These are phyloP conservation scores for Dendrostoma leiphaemia DNA, from an alignment of 2,329 filamentous ascomycete species.

Conservation along the genomic window DNA sequence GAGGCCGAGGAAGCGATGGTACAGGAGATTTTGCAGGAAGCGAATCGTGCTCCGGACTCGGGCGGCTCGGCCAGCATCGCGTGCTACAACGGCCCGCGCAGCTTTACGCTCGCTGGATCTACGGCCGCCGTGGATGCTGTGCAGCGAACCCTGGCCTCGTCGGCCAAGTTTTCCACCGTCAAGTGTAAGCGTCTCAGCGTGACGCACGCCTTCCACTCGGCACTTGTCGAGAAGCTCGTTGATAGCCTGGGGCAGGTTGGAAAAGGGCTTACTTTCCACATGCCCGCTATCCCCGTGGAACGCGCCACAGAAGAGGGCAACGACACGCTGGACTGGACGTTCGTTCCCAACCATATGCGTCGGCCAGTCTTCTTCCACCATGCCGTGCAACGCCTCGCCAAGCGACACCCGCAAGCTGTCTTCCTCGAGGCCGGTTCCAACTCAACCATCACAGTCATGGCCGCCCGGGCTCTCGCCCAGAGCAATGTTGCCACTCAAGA, in stretches of 20 bases:
- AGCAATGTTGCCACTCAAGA: background rate
- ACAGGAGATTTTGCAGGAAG: background rate
- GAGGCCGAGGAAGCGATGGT: conserved; percentile 2
- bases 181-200: conserved; percentile 39
- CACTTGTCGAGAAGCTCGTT: conserved; percentile 31
- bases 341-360: conserved; percentile 36
- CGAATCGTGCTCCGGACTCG: background rate
- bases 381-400: conserved; percentile 21
- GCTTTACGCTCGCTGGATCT: conserved; percentile 40
- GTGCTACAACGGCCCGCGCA: conserved; percentile 44
- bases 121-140: conserved; percentile 30
- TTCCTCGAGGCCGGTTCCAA: conserved; percentile 43
- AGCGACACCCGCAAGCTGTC: conserved; percentile 21
- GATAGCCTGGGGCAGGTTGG: conserved; percentile 19
- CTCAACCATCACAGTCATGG: conserved; percentile 34
- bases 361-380: conserved; percentile 43
- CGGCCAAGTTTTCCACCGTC: conserved; percentile 25
- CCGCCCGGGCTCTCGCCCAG: conserved; percentile 23
- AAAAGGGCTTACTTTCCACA: conserved; percentile 28
- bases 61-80: conserved; percentile 33
- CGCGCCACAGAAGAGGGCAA: conserved; percentile 20
- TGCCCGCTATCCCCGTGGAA: conserved; percentile 32
- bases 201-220: conserved; percentile 47
- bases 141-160: conserved; percentile 30
- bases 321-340: conserved; percentile 20